Base-by-base conservation (phyloP, 2,329 filamentous ascomycete genomes). In the Tolypocladium nubicola region DNA sequence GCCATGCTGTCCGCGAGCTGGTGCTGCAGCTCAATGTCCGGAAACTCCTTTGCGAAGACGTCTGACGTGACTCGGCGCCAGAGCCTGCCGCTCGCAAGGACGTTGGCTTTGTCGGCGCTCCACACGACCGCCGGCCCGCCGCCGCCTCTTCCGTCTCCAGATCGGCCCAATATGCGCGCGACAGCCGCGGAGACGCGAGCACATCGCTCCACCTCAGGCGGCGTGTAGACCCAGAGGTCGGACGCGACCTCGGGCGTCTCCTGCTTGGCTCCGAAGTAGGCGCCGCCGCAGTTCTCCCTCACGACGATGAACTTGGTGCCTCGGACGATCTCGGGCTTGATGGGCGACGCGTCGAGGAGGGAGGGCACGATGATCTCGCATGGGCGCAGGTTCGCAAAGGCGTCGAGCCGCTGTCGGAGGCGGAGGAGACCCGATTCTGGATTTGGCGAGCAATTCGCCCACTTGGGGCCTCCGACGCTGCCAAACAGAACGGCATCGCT, bases 81-180 rank as follows among this genome's bases (percentile, higher is more conserved):
- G 4, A 81, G 72, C 2, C 79, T 68, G 4, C 75, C 73, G 52
- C 71, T 79, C 0, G 78, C 78, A 10, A 81, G 71, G 11, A 81
- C 78, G 59, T 81, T 81, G 47, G 77, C 77, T 65, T 81, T 81
- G 65, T 81, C 78, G 1, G 71, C 72, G 58, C 73, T 77, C 70
- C 73, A 77, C 1, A 80, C 77, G 2, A 71, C 64, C 1, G 72
- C 68, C 14, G 75, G 72, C 10, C 69, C 69, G 9, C 68, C 62
- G 2, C 57, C 64, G 16, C 60, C 62, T 21, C 59, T 59, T 63
- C 65, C 63, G 59, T 67, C 61, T 2, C 55, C 61, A 8, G 61
- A 59, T 19, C 59, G 60, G 2, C 61, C 64, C 40, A 72, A 58
- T 16, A 72, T 68, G 0, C 68, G 63, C 0, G 78, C 76, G 6